These are phyloP conservation scores for Aurifilum marmelostoma DNA, from an alignment of 2,329 filamentous ascomycete genomes.

Conservation along the genomic window DNA sequence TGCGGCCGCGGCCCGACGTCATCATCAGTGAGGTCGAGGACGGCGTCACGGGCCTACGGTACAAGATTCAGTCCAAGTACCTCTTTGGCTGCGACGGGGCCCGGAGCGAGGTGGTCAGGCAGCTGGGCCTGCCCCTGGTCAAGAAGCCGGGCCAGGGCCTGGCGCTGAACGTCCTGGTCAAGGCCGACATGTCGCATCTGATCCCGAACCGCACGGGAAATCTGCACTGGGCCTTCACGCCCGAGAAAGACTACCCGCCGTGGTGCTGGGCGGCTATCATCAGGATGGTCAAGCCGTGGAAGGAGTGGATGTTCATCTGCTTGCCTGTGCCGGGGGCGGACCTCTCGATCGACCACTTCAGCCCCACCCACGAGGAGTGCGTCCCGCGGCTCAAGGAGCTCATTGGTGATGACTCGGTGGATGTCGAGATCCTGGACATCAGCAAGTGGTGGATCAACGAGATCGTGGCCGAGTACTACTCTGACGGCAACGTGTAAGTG, in stretches of 20 bases:
- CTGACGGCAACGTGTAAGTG: conserved; percentile 49
- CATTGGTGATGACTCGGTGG: conserved; percentile 58
- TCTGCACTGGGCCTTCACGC: conserved; percentile 63
- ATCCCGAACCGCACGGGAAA: conserved; percentile 57
- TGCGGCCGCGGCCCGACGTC: conserved; percentile 29
- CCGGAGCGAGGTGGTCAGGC: conserved; percentile 42
- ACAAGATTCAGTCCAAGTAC: conserved; percentile 51
- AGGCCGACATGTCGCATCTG: conserved; percentile 51
- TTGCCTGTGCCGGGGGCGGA: conserved; percentile 47
- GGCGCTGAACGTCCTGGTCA: conserved; percentile 46
- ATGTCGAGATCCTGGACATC: conserved; percentile 54
- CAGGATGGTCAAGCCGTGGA: conserved; percentile 66
- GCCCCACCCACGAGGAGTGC: conserved; percentile 52
- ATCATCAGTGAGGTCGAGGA: conserved; percentile 28
- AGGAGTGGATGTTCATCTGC: conserved; percentile 64
- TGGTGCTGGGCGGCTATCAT: conserved; percentile 55
- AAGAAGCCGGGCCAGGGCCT: conserved; percentile 40
- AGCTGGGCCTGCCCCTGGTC: conserved; percentile 42
- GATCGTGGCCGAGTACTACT: conserved; percentile 61
- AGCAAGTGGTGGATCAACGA: conserved; percentile 66
- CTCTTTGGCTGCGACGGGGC: conserved; percentile 60
- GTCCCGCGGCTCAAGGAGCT: conserved; percentile 49
- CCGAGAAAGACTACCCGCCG: conserved; percentile 52
- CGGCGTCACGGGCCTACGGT: conserved; percentile 3
- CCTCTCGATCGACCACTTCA: conserved; percentile 38